Percentiles rank a stretch among this genome's conserved stretches.
Evolutionary conservation across 345 rosid species (phyloP).

Genomic region (Citrus glauca): DNA sequence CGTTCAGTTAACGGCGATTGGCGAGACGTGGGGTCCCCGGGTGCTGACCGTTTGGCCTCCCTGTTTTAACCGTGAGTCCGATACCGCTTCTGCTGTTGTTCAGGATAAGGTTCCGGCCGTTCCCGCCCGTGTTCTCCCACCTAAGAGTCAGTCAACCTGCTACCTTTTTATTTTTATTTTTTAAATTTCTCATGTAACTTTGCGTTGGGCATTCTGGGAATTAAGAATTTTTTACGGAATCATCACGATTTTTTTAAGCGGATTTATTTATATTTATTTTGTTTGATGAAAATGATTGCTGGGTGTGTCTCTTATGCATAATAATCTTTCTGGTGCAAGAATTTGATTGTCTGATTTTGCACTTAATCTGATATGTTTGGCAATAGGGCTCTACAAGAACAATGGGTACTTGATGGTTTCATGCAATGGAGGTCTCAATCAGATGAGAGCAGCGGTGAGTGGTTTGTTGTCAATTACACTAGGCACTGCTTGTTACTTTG

Average conservation of each 20-base stretch:
- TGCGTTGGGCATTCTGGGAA: neutral
- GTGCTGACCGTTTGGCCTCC: constrained; percentile 89
- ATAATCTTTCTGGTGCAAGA: neutral
- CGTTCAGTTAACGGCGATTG: constrained; percentile 84
- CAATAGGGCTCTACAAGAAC: constrained; percentile 82
- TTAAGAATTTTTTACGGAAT: neutral
- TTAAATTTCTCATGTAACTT: too few relatives aligned
- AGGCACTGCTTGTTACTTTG: neutral
- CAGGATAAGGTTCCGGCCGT: constrained; percentile 40
- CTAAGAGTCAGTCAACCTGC: constrained; percentile 57
- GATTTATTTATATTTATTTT: neutral
- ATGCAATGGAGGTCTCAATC: constrained; percentile 92
- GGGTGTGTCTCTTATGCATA: neutral
- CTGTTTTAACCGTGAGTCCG: constrained; percentile 50
- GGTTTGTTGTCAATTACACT: neutral
- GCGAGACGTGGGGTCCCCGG: constrained; percentile 89
- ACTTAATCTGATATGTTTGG: constrained; percentile 6
- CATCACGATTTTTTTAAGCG: neutral
- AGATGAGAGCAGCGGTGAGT: constrained; percentile 89
- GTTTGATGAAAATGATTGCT: neutral
- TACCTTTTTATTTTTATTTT: neutral
- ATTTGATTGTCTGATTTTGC: neutral
- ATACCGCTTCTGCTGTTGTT: constrained; percentile 29
- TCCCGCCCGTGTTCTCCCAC: constrained; percentile 52
- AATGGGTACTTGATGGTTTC: constrained; percentile 95